phyloP scores from a whole-genome alignment of 2,329 filamentous ascomycete genomes.

The Beauveria bassiana region DNA sequence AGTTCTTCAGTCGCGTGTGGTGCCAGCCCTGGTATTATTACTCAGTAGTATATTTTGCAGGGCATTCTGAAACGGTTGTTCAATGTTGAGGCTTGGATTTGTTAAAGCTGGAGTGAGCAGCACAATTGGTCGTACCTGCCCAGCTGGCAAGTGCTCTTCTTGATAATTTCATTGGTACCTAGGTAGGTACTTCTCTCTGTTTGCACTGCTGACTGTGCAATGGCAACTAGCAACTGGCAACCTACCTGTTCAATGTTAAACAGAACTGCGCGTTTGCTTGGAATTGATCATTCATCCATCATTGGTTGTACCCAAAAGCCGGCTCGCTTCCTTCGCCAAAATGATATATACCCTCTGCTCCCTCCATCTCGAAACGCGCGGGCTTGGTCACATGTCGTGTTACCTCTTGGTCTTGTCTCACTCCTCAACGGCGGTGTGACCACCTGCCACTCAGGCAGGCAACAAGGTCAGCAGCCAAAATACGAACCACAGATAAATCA shows the following conservation, averaged over 20 bases:
- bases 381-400: background rate
- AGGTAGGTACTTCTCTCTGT: background rate
- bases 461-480: background rate
- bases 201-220: background rate
- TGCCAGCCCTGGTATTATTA: background rate
- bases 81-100: too few relatives aligned
- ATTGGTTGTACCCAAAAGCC: background rate
- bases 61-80: too few relatives aligned
- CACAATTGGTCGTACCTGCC: background rate
- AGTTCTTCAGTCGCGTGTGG: background rate
- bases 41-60: background rate
- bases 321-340: background rate
- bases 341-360: background rate
- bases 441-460: background rate
- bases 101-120: too few relatives aligned
- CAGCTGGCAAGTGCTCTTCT: background rate
- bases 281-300: too few relatives aligned
- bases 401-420: conserved; percentile 1
- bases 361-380: background rate
- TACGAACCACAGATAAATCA: background rate
- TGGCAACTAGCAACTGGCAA: too few relatives aligned
- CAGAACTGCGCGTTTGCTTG: too few relatives aligned
- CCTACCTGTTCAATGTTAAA: too few relatives aligned
- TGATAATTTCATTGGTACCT: too few relatives aligned
- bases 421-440: conserved; percentile 3